A percentile compares a stretch with the other conserved stretches of the same genome.
phyloP scores from a whole-genome alignment of 2,329 filamentous ascomycete genomes.

The Aspergillus transmontanensis region DNA sequence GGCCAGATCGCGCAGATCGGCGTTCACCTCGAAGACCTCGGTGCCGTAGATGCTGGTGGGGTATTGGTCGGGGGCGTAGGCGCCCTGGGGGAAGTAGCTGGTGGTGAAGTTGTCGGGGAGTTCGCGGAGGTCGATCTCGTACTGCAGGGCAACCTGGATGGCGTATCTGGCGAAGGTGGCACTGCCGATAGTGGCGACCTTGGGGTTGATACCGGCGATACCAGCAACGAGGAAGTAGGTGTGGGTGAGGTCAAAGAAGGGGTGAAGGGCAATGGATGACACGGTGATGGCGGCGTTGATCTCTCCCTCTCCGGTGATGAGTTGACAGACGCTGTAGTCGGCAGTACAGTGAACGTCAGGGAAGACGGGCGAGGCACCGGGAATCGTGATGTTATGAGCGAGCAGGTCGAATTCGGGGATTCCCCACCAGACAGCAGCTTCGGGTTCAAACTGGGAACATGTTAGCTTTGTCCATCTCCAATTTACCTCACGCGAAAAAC shows the following conservation, averaged over 20 bases:
- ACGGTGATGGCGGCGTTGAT: conserved; percentile 74
- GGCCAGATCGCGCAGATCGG: conserved; percentile 58
- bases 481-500: not conserved
- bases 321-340: conserved; percentile 65
- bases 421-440: conserved; percentile 64
- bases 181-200: conserved; percentile 64
- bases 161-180: conserved; percentile 71
- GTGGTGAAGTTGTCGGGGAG: conserved; percentile 66
- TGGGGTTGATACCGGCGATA: conserved; percentile 74
- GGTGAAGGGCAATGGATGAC: conserved; percentile 63
- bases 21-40: conserved; percentile 69
- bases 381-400: conserved; percentile 59
- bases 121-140: conserved; percentile 72
- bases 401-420: conserved; percentile 60
- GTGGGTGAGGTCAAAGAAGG: conserved; percentile 62
- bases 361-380: conserved; percentile 67
- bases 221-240: conserved; percentile 74
- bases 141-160: conserved; percentile 74
- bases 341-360: conserved; percentile 66
- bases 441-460: conserved; percentile 58
- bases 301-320: conserved; percentile 69
- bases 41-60: conserved; percentile 66
- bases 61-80: conserved; percentile 57
- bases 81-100: conserved; percentile 69
- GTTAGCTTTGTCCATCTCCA: not conserved